Base-by-base conservation (phyloP, 257 asterid species). In the Solanum paucissectum region DNA sequence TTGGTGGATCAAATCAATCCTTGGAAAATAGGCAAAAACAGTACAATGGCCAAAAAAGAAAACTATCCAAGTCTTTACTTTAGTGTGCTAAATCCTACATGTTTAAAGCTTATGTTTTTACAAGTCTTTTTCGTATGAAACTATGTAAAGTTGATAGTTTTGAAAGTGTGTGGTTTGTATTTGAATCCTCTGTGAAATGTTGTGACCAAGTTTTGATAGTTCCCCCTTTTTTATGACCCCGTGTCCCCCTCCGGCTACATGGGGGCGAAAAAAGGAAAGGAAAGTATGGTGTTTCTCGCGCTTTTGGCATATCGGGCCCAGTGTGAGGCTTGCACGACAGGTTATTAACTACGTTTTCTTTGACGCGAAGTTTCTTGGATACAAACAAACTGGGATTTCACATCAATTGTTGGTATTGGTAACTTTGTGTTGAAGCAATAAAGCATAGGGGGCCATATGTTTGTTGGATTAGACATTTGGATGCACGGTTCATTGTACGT, bases 1-100 rank as follows among this genome's bases (percentile, higher is more conserved):
- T 38, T 95, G 98, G 99, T 95, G 98, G 98, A 32, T 97, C 34
- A 97, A 97, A 89, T 97, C 98, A 77, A 25, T 97, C n/a, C 89
- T 95, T 4, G 98, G 95, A 25, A 95, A 91, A 83, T 95, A 86
- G 83, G 36, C 40, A 46, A 46, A 25, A 3, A 12, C 66, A 81
- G 85, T 81, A 27, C 27, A 46, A 29, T 46, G 68, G 68, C 20
- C 12, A 60, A 32, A 13, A 12, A 44, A 27, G 18, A 46, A 16
- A 79, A 27, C 25, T 27, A 29, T 33, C 40, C 36, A 81, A 46
- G 9, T 33, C 34, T 33, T 33, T 33, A 33, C 9, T 44, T 1
- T 42, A 7, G 38, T 44, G 25, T 44, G n/a, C 13, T 79, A 2
- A 33, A 32, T 44, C 25, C 64, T 42, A 12, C 8, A 1, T 76